Evolutionary conservation across 768 basidiomycete genomes (phyloP).

Genomic region (Xerocomellus intermedius): DNA sequence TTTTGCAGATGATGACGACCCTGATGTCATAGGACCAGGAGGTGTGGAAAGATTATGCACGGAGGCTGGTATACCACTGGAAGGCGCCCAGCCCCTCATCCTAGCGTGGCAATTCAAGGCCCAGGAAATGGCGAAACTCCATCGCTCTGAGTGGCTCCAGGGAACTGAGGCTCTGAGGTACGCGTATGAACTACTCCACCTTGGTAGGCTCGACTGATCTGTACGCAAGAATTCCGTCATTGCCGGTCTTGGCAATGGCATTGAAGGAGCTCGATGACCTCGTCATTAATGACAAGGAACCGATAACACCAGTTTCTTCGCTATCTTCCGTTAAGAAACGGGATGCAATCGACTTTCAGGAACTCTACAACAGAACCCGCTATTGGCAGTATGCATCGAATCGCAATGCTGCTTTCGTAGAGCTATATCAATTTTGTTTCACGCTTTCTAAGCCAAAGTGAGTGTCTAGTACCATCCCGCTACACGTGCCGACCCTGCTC

Average conservation of each 20-base stretch:
- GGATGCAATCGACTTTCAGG: slow-evolving; percentile 19
- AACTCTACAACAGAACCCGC: slow-evolving; percentile 53
- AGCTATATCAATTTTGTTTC: slow-evolving; percentile 74
- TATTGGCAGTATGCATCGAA: slow-evolving; percentile 53
- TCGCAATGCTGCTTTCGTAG: slow-evolving; percentile 51
- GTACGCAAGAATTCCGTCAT: slow-evolving; percentile 47
- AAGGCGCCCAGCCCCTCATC: slow-evolving; percentile 68
- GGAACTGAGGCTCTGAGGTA: slow-evolving; percentile 50
- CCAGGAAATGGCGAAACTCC: slow-evolving; percentile 71
- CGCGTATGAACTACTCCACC: slow-evolving; percentile 13
- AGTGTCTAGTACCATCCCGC: slow-evolving; percentile 29
- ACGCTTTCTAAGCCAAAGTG: slow-evolving; percentile 68
- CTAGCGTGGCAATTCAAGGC: slow-evolving; percentile 74
- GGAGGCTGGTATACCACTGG: slow-evolving; percentile 70
- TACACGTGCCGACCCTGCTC: slow-evolving; percentile 4
- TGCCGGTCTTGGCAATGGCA: slow-evolving; percentile 47
- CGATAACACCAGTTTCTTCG: slow-evolving; percentile 28
- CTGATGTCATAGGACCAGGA: slow-evolving; percentile 60
- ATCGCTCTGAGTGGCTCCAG: slow-evolving; percentile 66
- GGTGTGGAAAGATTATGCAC: slow-evolving; percentile 70
- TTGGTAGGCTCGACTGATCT: slow-evolving; percentile 1
- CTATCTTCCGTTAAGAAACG: slow-evolving; percentile 34
- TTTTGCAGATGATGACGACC: slow-evolving; percentile 56
- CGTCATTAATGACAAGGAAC: slow-evolving; percentile 49
- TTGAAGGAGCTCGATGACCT: slow-evolving; percentile 62